Conservation (phyloP, 2,329 filamentous ascomycete genomes). For the Fusarium globosum region DNA sequence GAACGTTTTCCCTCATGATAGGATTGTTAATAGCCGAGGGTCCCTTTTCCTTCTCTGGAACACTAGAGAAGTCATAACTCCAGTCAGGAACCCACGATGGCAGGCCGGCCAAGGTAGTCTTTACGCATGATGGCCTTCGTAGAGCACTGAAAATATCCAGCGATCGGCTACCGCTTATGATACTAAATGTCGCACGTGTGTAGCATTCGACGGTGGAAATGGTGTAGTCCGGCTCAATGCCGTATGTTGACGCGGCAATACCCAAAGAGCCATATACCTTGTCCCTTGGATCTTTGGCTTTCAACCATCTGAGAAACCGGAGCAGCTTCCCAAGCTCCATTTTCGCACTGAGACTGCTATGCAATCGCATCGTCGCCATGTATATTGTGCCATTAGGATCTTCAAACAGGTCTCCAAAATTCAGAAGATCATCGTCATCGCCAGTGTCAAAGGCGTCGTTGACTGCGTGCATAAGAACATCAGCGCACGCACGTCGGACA, state of each 20-base stretch:
- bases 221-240: not conserved
- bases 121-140: not conserved
- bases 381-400: not conserved
- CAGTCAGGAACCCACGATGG: not conserved
- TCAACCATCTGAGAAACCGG: not conserved
- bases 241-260: not conserved
- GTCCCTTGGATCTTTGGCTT: not conserved
- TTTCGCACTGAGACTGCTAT: not conserved
- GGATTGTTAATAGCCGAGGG: not conserved
- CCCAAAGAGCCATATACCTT: not conserved
- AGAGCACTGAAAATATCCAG: not conserved
- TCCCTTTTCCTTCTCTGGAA: accelerated
- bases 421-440: not conserved
- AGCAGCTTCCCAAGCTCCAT: not conserved
- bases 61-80: not conserved
- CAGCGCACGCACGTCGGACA: not conserved
- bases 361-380: not conserved
- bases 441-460: not conserved
- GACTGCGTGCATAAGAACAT: not conserved
- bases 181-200: not conserved
- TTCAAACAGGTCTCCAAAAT: not conserved
- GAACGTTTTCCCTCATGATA: not conserved
- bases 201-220: not conserved
- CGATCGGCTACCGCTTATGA: not conserved
- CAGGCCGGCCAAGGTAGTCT: accelerated